Evolutionary conservation across 768 basidiomycete species (phyloP), one percentile per base, ranked within the genome.

Genomic region (Chlorophyllum brunneum): DNA sequence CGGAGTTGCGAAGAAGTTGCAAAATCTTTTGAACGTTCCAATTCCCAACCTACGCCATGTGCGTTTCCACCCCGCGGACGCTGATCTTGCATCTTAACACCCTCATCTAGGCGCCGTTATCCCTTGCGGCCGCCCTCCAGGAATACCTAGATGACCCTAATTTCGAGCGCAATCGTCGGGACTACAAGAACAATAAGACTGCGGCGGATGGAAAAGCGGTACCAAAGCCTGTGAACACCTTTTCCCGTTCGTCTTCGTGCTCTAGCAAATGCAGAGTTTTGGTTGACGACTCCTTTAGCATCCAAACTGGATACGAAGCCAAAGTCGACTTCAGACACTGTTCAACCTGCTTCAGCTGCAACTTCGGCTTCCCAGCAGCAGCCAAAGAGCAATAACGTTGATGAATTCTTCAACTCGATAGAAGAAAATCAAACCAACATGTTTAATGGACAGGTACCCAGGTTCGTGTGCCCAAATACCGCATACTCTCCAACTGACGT

Each of bases 121-220:
- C 92, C 0, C 76, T 99, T n/a, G 95, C 90, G 5, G 85, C 86
- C 30, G 84, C 97, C 16, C 77, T 99, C 26, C 89, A 98, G 65
- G 95, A 98, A 63, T 99, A 98, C 65, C 77, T 99, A 45, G 85
- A 92, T 51, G 97, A 99, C 67, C 90, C 95, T 20, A 93, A 93
- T 62, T 99, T 99, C 59, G 97, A 98, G 67, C 85, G 91, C 68
- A 98, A 98, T 67, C 74, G 95, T 56, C 72, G 87, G 7, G 97
- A 98, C 63, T 98, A 99, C 71, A 93, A 80, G 69, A 74, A 84
- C 20, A 92, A 84, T 65, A 91, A 90, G 67, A 78, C 76, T 4
- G 75, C 80, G 2, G 78, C 79, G 2, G 88, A 89, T 16, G 56
- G 39, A 22, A 60, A 60, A 24, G 10, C 57, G 2, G 26, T 18